Conservation (phyloP, 257 asterid genomes). For the Salvia miltiorrhiza region DNA sequence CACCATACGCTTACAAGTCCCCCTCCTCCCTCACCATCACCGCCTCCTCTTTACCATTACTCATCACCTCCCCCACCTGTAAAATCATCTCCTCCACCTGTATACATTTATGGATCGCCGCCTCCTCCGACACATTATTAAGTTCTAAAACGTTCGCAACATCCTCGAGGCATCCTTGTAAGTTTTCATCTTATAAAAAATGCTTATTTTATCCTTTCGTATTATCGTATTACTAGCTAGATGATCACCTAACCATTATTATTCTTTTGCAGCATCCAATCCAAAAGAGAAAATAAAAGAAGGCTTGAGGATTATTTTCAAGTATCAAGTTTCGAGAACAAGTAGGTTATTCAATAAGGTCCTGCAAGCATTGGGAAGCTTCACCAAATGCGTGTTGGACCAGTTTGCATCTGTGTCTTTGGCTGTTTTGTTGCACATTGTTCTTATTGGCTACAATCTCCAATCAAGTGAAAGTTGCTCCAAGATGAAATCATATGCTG, state of each 20-base stretch:
- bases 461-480: slow-evolving; percentile 29
- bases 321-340: background rate
- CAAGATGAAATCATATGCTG: too few species aligned
- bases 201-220: too few species aligned
- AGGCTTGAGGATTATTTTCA: slow-evolving; percentile 16
- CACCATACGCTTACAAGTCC: slow-evolving; percentile 33
- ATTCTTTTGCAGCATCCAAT: slow-evolving; percentile 30
- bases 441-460: slow-evolving; percentile 9
- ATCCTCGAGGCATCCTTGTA: slow-evolving; percentile 31
- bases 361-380: slow-evolving; percentile 18
- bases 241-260: background rate
- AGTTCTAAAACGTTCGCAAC: background rate
- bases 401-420: slow-evolving; percentile 31
- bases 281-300: slow-evolving; percentile 32
- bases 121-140: slow-evolving; percentile 49
- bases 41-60: slow-evolving; percentile 33
- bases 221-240: background rate
- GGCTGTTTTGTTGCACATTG: slow-evolving; percentile 23
- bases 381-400: slow-evolving; percentile 25
- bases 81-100: slow-evolving; percentile 40
- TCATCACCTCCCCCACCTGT: slow-evolving; percentile 55
- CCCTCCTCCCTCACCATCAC: slow-evolving; percentile 13
- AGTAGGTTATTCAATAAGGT: slow-evolving; percentile 36
- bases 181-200: slow-evolving; percentile 2
- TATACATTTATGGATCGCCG: slow-evolving; percentile 40